Conservation (phyloP, 2,329 filamentous ascomycete genomes). For the Epichloe sp. region DNA sequence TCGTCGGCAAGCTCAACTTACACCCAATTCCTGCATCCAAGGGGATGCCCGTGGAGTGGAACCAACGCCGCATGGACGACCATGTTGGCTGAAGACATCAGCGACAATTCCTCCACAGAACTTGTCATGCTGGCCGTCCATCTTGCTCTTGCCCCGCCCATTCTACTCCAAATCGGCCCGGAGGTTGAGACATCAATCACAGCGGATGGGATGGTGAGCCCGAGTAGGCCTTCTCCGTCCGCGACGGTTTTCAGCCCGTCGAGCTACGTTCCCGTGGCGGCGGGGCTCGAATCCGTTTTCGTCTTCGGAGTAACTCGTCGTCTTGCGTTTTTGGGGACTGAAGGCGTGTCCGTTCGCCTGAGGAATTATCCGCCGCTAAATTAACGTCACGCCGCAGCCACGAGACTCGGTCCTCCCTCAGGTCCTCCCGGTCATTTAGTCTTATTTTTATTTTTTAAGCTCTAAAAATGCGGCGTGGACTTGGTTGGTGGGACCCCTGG, state of each 20-base stretch:
- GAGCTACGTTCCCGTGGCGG: background rate
- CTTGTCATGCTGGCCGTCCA: background rate
- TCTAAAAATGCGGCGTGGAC: no score
- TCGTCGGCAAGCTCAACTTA: background rate
- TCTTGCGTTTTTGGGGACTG: background rate
- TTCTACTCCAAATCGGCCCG: background rate
- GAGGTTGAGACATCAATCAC: background rate
- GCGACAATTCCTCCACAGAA: background rate
- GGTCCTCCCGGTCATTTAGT: no score
- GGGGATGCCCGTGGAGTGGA: background rate
- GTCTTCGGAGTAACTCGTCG: background rate
- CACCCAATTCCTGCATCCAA: background rate
- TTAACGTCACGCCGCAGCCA: background rate
- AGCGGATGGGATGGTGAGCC: background rate
- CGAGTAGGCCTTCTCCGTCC: background rate
- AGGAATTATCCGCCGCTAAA: background rate
- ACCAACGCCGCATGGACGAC: background rate
- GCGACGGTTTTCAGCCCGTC: background rate
- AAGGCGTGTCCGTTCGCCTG: no score
- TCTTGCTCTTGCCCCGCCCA: background rate
- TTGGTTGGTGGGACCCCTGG: background rate
- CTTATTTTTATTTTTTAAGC: no score
- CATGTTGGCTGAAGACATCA: background rate
- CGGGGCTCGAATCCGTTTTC: background rate
- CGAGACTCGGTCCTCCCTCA: background rate